Evolutionary conservation across 2,329 filamentous ascomycete species (phyloP).

Genomic region (Alternaria triticimaculans): DNA sequence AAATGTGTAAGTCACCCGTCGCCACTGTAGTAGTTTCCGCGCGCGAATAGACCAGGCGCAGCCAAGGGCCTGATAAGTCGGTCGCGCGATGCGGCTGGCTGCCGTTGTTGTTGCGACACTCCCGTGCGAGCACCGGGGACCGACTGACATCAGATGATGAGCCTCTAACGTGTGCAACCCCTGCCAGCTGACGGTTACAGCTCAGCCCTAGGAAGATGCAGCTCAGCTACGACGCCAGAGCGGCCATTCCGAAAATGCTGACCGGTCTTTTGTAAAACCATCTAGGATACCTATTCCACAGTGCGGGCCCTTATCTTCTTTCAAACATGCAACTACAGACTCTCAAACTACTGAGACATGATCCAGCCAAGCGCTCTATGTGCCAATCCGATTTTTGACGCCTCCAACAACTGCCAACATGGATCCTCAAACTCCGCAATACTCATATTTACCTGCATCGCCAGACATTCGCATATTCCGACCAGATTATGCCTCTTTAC

Average conservation of each 20-base stretch:
- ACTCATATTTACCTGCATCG: constrained; percentile 24
- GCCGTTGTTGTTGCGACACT: constrained; percentile 8
- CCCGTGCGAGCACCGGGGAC: neutral
- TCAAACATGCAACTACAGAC: neutral
- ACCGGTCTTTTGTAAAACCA: constrained; percentile 4
- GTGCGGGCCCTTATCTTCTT: neutral
- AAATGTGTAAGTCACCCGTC: neutral
- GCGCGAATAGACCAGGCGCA: neutral
- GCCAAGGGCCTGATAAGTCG: neutral
- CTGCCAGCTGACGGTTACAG: constrained; percentile 21
- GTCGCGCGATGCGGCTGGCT: constrained; percentile 10
- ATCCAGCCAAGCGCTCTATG: neutral
- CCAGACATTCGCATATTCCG: constrained; percentile 22
- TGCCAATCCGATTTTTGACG: neutral
- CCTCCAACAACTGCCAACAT: constrained; percentile 1
- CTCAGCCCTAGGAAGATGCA: constrained; percentile 19
- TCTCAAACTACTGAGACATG: neutral
- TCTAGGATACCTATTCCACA: neutral
- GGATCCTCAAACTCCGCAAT: constrained; percentile 4
- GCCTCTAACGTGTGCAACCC: constrained; percentile 13
- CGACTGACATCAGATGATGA: constrained; percentile 4
- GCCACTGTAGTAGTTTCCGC: neutral
- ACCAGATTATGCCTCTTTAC: constrained; percentile 24
- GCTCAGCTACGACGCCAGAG: constrained; percentile 18
- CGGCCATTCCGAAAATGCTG: neutral